Evolutionary conservation across 192 early-diverging fungal species (phyloP).

Genomic region (Podila minutissima): DNA sequence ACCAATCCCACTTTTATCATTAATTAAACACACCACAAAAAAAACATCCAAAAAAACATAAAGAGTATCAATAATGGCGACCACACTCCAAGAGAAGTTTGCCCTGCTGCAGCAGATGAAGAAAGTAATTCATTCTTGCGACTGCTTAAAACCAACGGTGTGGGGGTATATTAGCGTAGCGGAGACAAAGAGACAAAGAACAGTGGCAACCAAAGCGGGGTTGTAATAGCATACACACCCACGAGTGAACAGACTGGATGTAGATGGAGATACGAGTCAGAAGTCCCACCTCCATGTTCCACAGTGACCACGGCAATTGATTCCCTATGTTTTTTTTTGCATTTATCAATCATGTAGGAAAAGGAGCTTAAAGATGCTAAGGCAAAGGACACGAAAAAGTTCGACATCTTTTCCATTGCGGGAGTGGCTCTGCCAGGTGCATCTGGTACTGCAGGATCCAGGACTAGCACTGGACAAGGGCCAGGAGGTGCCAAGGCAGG

Average conservation of each 20-base stretch:
- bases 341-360: background rate
- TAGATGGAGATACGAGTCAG: too few relatives aligned
- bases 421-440: slow-evolving; percentile 1
- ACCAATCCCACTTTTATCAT: background rate
- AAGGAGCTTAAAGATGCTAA: slow-evolving; percentile 10
- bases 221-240: background rate
- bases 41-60: background rate
- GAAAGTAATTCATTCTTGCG: slow-evolving; percentile 16
- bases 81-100: slow-evolving; percentile 47
- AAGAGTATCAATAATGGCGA: slow-evolving; percentile 16
- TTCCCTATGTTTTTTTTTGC: background rate
- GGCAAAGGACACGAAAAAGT: slow-evolving; percentile 1
- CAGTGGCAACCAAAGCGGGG: background rate
- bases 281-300: too few relatives aligned
- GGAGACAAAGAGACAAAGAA: background rate
- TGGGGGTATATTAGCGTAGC: background rate
- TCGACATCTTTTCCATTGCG: slow-evolving; percentile 12
- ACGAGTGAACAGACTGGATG: background rate
- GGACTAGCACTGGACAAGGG: background rate
- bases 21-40: background rate
- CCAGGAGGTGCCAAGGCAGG: background rate
- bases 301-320: too few relatives aligned
- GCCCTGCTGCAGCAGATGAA: slow-evolving; percentile 49
- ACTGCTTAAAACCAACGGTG: background rate
- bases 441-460: background rate